Evolutionary conservation across 1,139 yeast genomes (phyloP), one percentile per base, ranked within the genome.

Genomic region (Debaryomyces sp.): DNA sequence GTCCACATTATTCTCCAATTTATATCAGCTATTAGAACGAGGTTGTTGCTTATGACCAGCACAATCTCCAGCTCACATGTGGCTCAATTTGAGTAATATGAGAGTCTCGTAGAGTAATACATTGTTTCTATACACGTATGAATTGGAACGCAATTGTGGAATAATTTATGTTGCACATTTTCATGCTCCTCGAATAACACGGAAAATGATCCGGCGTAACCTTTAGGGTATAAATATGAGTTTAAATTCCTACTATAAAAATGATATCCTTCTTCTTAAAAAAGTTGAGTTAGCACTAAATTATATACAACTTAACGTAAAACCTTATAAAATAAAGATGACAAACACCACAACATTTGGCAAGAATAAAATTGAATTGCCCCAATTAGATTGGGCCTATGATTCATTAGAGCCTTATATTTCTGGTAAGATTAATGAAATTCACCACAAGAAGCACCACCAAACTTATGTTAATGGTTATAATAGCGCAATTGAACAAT

Each of bases 381-480:
- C 78, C 37, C 69, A 72, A 55, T 66, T 73, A 51, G 77, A 73
- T 54, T 73, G 74, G 75, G 74, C 65, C 49, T 71, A 61, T 50
- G 68, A 62, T 51, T 77, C 74, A 33, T 70, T 73, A 53, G 78
- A 73, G 57, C 78, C 78, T 9, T 67, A 69, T 57, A 73, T 73
- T 52, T 71, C 77, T 18, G 74, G 71, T 43, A 62, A 71, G 55
- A 73, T 73, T 51, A 73, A 72, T 53, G 74, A 70, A 56, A 55
- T 73, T 40, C 78, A 73, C 59, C 67, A 73, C 62, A 63, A 67
- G 46, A 73, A 72, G 56, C 78, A 74, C 58, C 78, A 73, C 59
- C 75, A 71, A 53, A 67, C 76, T 23, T 74, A 73, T 51, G 78
- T 72, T 38, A 70, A 61, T 46, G 77, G 77, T 13, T 74, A 69